phyloP scores from a whole-genome alignment of 78 protist species.

The Dictyostelium brefeldianum region DNA sequence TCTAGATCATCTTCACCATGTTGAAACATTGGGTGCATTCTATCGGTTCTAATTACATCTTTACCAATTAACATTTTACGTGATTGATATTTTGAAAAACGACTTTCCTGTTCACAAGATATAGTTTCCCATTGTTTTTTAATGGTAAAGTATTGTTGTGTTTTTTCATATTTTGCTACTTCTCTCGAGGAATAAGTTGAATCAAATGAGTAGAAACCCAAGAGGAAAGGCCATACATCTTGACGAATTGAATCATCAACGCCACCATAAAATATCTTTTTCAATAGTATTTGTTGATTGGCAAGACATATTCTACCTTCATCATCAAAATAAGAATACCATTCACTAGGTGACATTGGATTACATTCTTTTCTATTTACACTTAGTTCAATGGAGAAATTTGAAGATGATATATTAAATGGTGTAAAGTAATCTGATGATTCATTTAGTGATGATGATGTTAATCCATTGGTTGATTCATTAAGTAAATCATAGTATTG shows the following conservation, averaged over 20 bases:
- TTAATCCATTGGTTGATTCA: not conserved
- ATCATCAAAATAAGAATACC: constrained; percentile 82
- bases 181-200: constrained; percentile 66
- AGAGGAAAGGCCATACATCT: constrained; percentile 86
- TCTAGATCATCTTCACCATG: constrained; percentile 31
- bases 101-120: constrained; percentile 56
- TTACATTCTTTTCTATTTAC: constrained; percentile 73
- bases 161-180: constrained; percentile 48
- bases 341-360: constrained; percentile 63
- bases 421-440: constrained; percentile 65
- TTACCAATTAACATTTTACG: constrained; percentile 53
- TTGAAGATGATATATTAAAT: constrained; percentile 45
- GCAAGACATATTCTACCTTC: constrained; percentile 55
- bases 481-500: constrained; percentile 1
- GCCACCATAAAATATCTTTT: constrained; percentile 83
- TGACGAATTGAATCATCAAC: constrained; percentile 60
- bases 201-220: constrained; percentile 65
- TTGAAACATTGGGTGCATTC: constrained; percentile 59
- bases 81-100: constrained; percentile 54
- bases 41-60: constrained; percentile 86
- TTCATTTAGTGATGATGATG: constrained; percentile 20
- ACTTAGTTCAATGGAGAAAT: constrained; percentile 17
- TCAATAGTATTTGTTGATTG: constrained; percentile 48
- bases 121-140: constrained; percentile 75
- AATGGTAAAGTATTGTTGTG: constrained; percentile 55